Base-by-base conservation (phyloP, 768 basidiomycete species). In the Hydnomerulius pinastri region DNA sequence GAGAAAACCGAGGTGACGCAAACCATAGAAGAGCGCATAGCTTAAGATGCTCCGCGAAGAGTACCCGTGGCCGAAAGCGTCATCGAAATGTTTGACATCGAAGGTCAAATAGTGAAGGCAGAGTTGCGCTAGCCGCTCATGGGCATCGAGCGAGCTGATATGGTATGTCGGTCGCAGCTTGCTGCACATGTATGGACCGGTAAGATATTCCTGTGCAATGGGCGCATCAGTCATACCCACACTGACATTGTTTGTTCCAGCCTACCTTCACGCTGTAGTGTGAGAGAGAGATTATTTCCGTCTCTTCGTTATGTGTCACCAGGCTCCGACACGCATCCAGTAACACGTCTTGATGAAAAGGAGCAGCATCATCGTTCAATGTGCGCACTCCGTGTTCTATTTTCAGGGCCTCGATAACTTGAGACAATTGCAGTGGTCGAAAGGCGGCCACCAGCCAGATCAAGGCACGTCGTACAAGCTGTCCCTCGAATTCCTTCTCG, bases 261-360 rank as follows among this genome's bases (percentile, higher is more conserved):
- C 51, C 36, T 38, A 60, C 61, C 52, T 59, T 62, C 41, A 63
- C 61, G 28, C 61, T 62, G n/a, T 53, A 63, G 36, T 62, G 61
- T 2, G 61, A 62, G 10, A 62, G 36, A 4, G 53, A 45, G 2
- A 60, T 12, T 8, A 54, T 24, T 4, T 20, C 27, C 2, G 55
- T 56, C 23, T 47, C 42, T 20, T 56, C 47, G 23, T 57, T 47
- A 11, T 57, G 43, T 7, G 30, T 46, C 29, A 62, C 61, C 3
- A 62, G 54, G 17, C 48, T 57, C 2, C 58, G 28, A 32, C 51
- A 63, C 5, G 39, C 50, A 2, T 60, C 50, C 41, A 62, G 13
- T 15, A 62, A 38, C 15, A 30, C 41, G 11, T 6, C 20, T 7
- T 18, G 42, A 15, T 57, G 38, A 18, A 62, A 48, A 0, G 55